These are phyloP conservation scores for Trichoderma pleuroti DNA, from an alignment of 2,329 filamentous ascomycete genomes.

Conservation along the genomic window DNA sequence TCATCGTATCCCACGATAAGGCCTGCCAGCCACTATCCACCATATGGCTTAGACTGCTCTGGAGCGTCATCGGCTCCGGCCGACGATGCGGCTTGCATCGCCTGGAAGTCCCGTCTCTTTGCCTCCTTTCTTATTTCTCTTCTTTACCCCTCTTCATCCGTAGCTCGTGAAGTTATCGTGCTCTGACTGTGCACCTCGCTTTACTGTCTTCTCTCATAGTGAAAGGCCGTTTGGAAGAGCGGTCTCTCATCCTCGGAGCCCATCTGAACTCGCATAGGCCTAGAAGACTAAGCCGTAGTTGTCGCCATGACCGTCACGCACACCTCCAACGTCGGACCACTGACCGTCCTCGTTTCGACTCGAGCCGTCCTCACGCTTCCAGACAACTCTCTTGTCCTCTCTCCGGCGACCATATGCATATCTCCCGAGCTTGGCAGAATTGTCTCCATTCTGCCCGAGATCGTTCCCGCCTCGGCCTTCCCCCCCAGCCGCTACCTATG, in stretches of 20 bases:
- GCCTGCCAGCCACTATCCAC: conserved; percentile 14
- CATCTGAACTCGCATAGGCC: background rate
- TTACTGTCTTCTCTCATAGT: background rate
- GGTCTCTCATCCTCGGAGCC: background rate
- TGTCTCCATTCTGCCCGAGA: conserved; percentile 65
- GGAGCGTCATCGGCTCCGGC: conserved; percentile 12
- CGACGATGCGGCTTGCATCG: conserved; percentile 13
- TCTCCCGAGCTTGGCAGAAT: conserved; percentile 82
- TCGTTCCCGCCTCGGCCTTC: conserved; percentile 75
- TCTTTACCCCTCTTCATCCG: background rate
- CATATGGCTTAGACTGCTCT: conserved; percentile 8
- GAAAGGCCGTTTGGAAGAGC: background rate
- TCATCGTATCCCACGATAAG: conserved; percentile 14
- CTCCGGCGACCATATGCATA: conserved; percentile 78
- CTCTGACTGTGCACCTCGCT: conserved; percentile 7
- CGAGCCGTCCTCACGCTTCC: conserved; percentile 75
- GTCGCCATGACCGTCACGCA: conserved; percentile 33
- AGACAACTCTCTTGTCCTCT: conserved; percentile 59
- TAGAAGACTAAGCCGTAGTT: background rate
- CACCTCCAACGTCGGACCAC: conserved; percentile 31
- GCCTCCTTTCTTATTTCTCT: background rate
- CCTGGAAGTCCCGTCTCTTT: background rate
- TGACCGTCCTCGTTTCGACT: conserved; percentile 78
- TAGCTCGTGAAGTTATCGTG: background rate
- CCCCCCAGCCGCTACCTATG: conserved; percentile 67